Conservation (phyloP, 1,284 basidiomycete genomes). For the Porogramme epimiltina region DNA sequence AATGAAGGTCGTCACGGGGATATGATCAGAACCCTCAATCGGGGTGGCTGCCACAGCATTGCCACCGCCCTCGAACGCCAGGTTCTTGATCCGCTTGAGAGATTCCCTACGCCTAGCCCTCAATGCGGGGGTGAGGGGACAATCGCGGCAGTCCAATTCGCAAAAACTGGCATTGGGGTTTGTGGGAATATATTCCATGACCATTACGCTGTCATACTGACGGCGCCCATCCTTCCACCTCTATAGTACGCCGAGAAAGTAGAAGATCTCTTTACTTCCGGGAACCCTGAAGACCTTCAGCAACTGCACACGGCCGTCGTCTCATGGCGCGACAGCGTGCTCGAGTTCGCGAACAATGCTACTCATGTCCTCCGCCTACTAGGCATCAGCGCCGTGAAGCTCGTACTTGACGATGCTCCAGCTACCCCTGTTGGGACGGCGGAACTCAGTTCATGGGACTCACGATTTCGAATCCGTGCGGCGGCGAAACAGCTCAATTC, state of each 20-base stretch:
- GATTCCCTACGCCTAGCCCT: background rate
- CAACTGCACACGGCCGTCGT: background rate
- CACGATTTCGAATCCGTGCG: constrained; percentile 1
- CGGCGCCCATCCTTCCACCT: too few species aligned
- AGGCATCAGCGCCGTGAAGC: constrained; percentile 1
- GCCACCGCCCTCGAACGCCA: constrained; percentile 4
- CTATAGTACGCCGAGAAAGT: too few species aligned
- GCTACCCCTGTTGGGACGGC: background rate
- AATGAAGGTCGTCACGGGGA: constrained; percentile 5
- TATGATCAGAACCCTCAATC: background rate
- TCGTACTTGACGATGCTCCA: constrained; percentile 1
- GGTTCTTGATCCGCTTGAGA: background rate
- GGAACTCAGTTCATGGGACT: background rate
- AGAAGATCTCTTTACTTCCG: too few species aligned
- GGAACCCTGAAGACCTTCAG: background rate
- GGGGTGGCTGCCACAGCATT: constrained; percentile 1
- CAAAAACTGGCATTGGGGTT: constrained; percentile 2
- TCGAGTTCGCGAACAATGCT: constrained; percentile 3
- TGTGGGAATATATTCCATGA: too few species aligned
- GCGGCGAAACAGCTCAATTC: constrained; percentile 5
- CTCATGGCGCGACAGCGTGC: constrained; percentile 5
- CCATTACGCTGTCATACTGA: too few species aligned
- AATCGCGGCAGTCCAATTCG: background rate
- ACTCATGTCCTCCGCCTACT: constrained; percentile 3
- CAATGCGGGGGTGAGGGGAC: background rate